phyloP scores from a whole-genome alignment of 305 asterid genomes.

The Solanum hybrid region DNA sequence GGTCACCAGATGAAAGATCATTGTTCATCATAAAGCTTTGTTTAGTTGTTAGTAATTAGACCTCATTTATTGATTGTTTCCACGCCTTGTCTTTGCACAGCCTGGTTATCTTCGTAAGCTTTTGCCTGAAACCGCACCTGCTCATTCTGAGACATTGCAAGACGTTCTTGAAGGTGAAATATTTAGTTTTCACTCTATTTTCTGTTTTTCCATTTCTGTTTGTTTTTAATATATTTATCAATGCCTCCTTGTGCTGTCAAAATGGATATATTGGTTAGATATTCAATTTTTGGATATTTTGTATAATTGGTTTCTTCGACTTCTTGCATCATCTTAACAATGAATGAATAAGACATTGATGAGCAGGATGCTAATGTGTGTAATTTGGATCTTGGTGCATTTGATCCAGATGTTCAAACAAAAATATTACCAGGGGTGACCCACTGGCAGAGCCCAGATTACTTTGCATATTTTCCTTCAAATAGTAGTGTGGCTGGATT shows the following conservation, averaged over 20 bases:
- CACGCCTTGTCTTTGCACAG: slow-evolving; percentile 25
- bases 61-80: slow-evolving; percentile 6
- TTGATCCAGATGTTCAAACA: slow-evolving; percentile 48
- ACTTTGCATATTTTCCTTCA: slow-evolving; percentile 71
- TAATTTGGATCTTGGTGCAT: not conserved
- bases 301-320: not conserved
- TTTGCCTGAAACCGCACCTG: slow-evolving; percentile 78
- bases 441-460: slow-evolving; percentile 96
- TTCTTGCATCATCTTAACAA: not conserved
- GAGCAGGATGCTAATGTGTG: slow-evolving; percentile 3
- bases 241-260: not conserved
- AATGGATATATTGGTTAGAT: not conserved
- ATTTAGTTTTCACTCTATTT: slow-evolving; percentile 1
- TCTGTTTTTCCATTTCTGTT: not conserved
- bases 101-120: slow-evolving; percentile 90
- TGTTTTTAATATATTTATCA: not conserved
- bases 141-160: slow-evolving; percentile 53
- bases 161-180: slow-evolving; percentile 60
- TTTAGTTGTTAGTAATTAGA: not conserved
- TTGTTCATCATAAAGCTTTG: not conserved
- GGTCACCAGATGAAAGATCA: not conserved
- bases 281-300: not conserved
- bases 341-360: not conserved
- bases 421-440: slow-evolving; percentile 93
- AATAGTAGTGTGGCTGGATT: slow-evolving; percentile 91